Percentiles rank a stretch among this genome's conserved stretches.
Conservation (phyloP, 345 rosid genomes). For the Gossypium turneri region DNA sequence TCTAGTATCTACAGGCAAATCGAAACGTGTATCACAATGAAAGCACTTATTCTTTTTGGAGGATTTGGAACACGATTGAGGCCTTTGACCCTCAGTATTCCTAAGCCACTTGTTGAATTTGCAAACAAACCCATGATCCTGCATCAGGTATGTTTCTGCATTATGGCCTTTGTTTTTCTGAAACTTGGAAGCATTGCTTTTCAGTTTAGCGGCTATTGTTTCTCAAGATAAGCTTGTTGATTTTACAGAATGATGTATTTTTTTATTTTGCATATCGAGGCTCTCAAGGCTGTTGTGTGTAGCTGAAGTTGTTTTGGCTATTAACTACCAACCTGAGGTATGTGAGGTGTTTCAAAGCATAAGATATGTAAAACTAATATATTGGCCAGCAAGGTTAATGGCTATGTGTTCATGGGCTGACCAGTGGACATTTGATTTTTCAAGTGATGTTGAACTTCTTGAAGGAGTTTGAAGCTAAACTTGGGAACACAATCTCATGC, state of each 20-base stretch:
- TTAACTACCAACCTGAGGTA: constrained; percentile 97
- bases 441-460: constrained; percentile 92
- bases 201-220: neutral
- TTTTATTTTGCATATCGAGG: constrained; percentile 62
- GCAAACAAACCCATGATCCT: constrained; percentile 98
- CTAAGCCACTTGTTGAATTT: constrained; percentile 96
- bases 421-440: constrained; percentile 7
- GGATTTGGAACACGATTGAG: constrained; percentile 96
- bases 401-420: neutral
- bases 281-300: constrained; percentile 92
- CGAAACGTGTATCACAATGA: constrained; percentile 47
- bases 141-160: constrained; percentile 68
- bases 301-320: constrained; percentile 91
- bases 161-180: neutral
- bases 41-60: constrained; percentile 98
- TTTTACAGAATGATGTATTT: constrained; percentile 7
- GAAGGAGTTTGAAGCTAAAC: constrained; percentile 87
- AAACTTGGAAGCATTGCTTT: neutral
- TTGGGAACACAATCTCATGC: constrained; percentile 85
- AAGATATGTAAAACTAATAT: neutral
- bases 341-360: neutral
- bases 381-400: neutral
- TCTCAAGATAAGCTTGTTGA: neutral
- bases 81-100: constrained; percentile 94
- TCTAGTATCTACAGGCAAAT: constrained; percentile 34